Evolutionary conservation across 306 rosid species (phyloP).

Genomic region (Dryas alaskensis): DNA sequence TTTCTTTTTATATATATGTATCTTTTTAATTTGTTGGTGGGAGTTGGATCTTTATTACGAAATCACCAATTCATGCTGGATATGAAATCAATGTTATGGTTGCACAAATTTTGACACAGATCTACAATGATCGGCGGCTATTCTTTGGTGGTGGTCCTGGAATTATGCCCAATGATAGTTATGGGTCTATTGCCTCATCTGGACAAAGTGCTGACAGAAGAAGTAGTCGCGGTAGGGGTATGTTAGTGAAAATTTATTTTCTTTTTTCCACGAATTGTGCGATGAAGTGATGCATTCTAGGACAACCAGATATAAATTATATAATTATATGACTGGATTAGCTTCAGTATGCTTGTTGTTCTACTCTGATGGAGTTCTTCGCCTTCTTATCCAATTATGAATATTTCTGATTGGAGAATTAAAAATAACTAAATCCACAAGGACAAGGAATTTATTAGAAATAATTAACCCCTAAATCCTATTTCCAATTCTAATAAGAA

Average conservation of each 20-base stretch:
- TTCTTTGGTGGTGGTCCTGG: slow-evolving; percentile 95
- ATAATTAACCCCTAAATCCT: background rate
- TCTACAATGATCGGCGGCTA: slow-evolving; percentile 89
- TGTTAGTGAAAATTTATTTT: slow-evolving; percentile 24
- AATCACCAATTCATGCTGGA: background rate
- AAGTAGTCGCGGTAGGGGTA: slow-evolving; percentile 89
- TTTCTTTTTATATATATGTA: background rate
- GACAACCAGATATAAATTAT: background rate
- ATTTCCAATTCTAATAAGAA: background rate
- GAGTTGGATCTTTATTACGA: background rate
- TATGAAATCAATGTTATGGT: slow-evolving; percentile 7
- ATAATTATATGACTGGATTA: no score
- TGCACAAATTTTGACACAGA: slow-evolving; percentile 43
- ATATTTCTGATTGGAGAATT: background rate
- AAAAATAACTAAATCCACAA: background rate
- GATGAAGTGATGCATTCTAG: background rate
- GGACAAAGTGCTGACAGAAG: slow-evolving; percentile 68
- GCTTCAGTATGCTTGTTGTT: background rate
- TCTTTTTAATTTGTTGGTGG: background rate
- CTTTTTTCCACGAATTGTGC: background rate
- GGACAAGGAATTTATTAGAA: background rate
- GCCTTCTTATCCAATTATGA: background rate
- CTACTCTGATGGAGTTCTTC: background rate
- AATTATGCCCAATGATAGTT: slow-evolving; percentile 66
- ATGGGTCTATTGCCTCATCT: slow-evolving; percentile 56